These are phyloP conservation scores for Populus deltoides DNA, from an alignment of 345 rosid genomes.

Conservation along the genomic window DNA sequence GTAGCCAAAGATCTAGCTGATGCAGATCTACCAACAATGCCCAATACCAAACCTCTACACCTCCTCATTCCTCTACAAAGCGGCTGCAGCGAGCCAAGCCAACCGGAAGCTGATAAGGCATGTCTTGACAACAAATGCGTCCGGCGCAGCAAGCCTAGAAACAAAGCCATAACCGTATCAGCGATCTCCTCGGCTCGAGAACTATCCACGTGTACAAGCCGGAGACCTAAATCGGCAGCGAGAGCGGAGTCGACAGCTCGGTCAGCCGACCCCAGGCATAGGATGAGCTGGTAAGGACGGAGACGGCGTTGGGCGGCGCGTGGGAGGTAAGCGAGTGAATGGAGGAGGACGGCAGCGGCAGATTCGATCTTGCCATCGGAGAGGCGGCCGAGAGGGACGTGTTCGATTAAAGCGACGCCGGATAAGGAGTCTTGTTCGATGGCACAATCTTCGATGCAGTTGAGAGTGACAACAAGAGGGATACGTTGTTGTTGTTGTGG, in stretches of 20 bases:
- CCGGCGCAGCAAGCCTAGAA: slow-evolving; percentile 89
- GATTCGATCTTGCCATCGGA: slow-evolving; percentile 87
- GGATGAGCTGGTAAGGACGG: slow-evolving; percentile 89
- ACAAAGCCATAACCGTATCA: slow-evolving; percentile 93
- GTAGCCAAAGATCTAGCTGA: slow-evolving; percentile 76
- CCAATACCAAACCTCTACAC: slow-evolving; percentile 92
- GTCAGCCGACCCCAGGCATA: slow-evolving; percentile 95
- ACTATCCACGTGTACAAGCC: slow-evolving; percentile 83
- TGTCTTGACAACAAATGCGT: slow-evolving; percentile 89
- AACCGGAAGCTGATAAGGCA: slow-evolving; percentile 81
- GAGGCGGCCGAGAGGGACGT: slow-evolving; percentile 90
- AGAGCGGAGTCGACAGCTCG: slow-evolving; percentile 87
- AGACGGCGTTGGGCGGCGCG: slow-evolving; percentile 98
- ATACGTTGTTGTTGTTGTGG: slow-evolving; percentile 2
- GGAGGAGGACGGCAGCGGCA: slow-evolving; percentile 85
- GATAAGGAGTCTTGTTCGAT: slow-evolving; percentile 76
- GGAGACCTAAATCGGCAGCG: slow-evolving; percentile 87
- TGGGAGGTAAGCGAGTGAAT: slow-evolving; percentile 94
- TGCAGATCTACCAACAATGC: slow-evolving; percentile 88
- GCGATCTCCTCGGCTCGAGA: slow-evolving; percentile 98
- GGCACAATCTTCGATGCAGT: slow-evolving; percentile 84
- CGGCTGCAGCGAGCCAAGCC: slow-evolving; percentile 96
- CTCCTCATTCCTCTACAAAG: slow-evolving; percentile 94
- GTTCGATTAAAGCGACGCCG: slow-evolving; percentile 79
- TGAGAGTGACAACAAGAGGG: slow-evolving; percentile 75